Evolutionary conservation across 306 rosid genomes (phyloP).

Genomic region (Oxytropis ochrocephala): DNA sequence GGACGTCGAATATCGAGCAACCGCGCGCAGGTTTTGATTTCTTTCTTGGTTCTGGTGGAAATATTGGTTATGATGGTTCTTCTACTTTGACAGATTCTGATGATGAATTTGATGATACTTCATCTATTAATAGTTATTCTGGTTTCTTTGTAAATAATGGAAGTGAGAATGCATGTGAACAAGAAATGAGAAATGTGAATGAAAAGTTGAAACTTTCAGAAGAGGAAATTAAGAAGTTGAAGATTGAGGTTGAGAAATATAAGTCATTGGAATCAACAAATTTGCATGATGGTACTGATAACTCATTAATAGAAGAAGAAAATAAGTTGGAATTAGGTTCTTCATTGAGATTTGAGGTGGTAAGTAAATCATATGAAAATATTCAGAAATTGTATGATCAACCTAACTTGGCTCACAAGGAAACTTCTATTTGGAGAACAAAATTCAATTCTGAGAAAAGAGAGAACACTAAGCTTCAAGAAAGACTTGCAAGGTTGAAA

Average conservation of each 20-base stretch:
- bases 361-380: slow-evolving; percentile 37
- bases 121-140: slow-evolving; percentile 63
- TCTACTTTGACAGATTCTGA: slow-evolving; percentile 67
- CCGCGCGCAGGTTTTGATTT: slow-evolving; percentile 84
- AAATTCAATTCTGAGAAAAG: slow-evolving; percentile 60
- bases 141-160: slow-evolving; percentile 36
- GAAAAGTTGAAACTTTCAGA: slow-evolving; percentile 47
- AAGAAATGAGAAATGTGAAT: slow-evolving; percentile 51
- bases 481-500: slow-evolving; percentile 48
- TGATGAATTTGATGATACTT: slow-evolving; percentile 67
- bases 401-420: slow-evolving; percentile 51
- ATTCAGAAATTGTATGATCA: slow-evolving; percentile 45
- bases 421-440: slow-evolving; percentile 41
- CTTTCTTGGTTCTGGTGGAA: slow-evolving; percentile 77
- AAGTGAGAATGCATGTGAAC: slow-evolving; percentile 44
- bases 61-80: slow-evolving; percentile 47
- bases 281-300: not conserved
- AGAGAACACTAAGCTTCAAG: slow-evolving; percentile 54
- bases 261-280: slow-evolving; percentile 13
- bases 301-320: not conserved
- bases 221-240: slow-evolving; percentile 43
- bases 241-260: slow-evolving; percentile 40
- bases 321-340: slow-evolving; percentile 36
- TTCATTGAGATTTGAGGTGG: slow-evolving; percentile 45
- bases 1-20: slow-evolving; percentile 43